phyloP scores from a whole-genome alignment of 2,329 filamentous ascomycete genomes.

The Endocalyx cinctus region DNA sequence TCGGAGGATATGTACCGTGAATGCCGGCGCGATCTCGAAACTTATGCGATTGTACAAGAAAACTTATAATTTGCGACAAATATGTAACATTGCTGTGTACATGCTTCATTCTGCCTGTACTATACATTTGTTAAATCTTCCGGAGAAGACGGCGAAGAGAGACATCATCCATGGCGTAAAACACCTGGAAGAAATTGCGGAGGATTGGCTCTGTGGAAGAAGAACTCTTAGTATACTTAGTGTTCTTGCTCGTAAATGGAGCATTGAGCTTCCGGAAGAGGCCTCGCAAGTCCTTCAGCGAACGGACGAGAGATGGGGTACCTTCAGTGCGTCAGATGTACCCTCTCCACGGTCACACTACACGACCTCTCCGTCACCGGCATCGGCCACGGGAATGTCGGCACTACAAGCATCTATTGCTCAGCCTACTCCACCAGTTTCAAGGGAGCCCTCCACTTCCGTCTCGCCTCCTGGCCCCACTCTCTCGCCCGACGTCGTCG shows the following conservation, averaged over 20 bases:
- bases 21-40: constrained; percentile 85
- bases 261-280: constrained; percentile 79
- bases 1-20: constrained; percentile 83
- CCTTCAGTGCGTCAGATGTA: constrained; percentile 59
- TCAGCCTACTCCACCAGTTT: constrained; percentile 20
- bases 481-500: constrained; percentile 1
- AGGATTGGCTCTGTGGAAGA: constrained; percentile 87
- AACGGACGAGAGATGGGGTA: constrained; percentile 75
- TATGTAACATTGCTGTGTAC: constrained; percentile 95
- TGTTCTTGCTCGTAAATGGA: constrained; percentile 84
- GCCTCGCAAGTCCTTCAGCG: constrained; percentile 70
- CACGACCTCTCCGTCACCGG: constrained; percentile 20
- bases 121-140: constrained; percentile 87
- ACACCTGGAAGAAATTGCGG: constrained; percentile 90
- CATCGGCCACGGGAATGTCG: constrained; percentile 9
- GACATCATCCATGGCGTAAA: constrained; percentile 89
- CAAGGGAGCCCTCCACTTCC: constrained; percentile 18
- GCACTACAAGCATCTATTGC: constrained; percentile 20
- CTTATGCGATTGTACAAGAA: constrained; percentile 93
- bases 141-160: constrained; percentile 82
- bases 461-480: constrained; percentile 25
- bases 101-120: constrained; percentile 93
- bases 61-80: constrained; percentile 83
- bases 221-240: constrained; percentile 81
- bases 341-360: constrained; percentile 44